phyloP scores from a whole-genome alignment of 2,329 filamentous ascomycete species.

The Metarhizium humberi region DNA sequence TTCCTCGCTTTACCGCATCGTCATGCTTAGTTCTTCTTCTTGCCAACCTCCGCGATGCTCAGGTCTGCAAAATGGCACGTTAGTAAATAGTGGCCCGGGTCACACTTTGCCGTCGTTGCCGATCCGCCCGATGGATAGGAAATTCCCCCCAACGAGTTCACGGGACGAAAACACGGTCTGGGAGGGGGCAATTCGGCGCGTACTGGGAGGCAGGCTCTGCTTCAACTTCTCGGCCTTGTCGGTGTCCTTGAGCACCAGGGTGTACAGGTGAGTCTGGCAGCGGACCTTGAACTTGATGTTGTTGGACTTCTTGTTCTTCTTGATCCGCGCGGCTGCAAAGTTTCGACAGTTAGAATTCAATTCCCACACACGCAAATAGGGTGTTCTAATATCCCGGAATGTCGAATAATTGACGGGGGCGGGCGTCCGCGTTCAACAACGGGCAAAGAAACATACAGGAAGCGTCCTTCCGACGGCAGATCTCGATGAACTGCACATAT shows the following conservation, averaged over 20 bases:
- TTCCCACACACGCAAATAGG: neutral
- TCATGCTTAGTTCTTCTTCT: slow-evolving; percentile 43
- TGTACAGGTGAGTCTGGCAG: slow-evolving; percentile 94
- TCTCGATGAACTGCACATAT: slow-evolving; percentile 84
- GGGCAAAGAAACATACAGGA: slow-evolving; percentile 65
- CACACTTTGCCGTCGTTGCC: neutral
- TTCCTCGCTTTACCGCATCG: slow-evolving; percentile 13
- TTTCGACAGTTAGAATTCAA: slow-evolving; percentile 18
- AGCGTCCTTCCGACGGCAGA: slow-evolving; percentile 99
- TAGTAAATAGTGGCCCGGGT: neutral
- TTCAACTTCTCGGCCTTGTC: slow-evolving; percentile 99
- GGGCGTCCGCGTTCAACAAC: slow-evolving; percentile 3
- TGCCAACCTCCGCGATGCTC: slow-evolving; percentile 43
- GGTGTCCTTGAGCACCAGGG: slow-evolving; percentile 93
- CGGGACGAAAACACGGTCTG: no score
- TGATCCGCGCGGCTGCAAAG: slow-evolving; percentile 70
- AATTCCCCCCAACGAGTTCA: neutral
- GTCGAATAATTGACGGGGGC: neutral
- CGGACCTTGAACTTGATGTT: slow-evolving; percentile 99
- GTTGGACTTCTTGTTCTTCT: slow-evolving; percentile 85
- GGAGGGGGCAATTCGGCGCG: slow-evolving; percentile 36
- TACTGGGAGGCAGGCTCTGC: slow-evolving; percentile 97
- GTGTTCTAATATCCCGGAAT: slow-evolving; percentile 3
- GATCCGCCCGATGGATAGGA: neutral
- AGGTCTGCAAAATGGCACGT: slow-evolving; percentile 28